Evolutionary conservation across 2,329 filamentous ascomycete genomes (phyloP).

Genomic region (Chaetomiaceae sp.): DNA sequence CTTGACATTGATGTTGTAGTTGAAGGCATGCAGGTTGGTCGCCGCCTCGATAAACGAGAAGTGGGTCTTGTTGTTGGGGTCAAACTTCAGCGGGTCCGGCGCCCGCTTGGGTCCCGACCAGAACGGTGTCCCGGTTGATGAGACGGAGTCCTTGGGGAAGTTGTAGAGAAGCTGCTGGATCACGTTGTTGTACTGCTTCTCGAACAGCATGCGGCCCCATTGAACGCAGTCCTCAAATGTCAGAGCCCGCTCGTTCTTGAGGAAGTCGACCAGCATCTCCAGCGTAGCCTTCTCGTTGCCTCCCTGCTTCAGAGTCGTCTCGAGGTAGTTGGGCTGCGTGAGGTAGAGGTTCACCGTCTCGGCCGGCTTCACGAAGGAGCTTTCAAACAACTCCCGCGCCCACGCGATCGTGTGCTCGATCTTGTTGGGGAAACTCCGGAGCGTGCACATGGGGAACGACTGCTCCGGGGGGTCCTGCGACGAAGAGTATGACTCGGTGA

Average conservation of each 20-base stretch:
- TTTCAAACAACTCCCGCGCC: slow-evolving; percentile 94
- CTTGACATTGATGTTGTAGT: slow-evolving; percentile 92
- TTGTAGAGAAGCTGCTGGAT: slow-evolving; percentile 95
- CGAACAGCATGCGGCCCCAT: slow-evolving; percentile 90
- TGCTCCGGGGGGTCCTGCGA: slow-evolving; percentile 97
- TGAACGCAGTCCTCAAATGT: slow-evolving; percentile 95
- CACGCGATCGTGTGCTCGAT: slow-evolving; percentile 99
- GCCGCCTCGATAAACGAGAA: slow-evolving; percentile 82
- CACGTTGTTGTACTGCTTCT: slow-evolving; percentile 94
- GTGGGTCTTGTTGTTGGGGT: slow-evolving; percentile 78
- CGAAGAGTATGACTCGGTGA: slow-evolving; percentile 92
- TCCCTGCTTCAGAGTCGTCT: slow-evolving; percentile 81
- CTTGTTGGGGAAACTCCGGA: slow-evolving; percentile 94
- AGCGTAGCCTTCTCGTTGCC: slow-evolving; percentile 93
- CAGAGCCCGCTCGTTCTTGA: slow-evolving; percentile 86
- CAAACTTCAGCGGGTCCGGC: slow-evolving; percentile 85
- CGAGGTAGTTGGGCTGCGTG: slow-evolving; percentile 84
- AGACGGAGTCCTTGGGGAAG: slow-evolving; percentile 90
- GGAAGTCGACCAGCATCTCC: slow-evolving; percentile 82
- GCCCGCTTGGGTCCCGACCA: slow-evolving; percentile 99
- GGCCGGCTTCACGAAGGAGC: slow-evolving; percentile 85
- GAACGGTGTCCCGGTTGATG: slow-evolving; percentile 84
- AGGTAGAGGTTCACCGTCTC: slow-evolving; percentile 94
- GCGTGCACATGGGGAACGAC: slow-evolving; percentile 98
- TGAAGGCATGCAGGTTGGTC: slow-evolving; percentile 92